Base-by-base conservation (phyloP, 176 grass and related monocot species). In the Paspalum notatum region DNA sequence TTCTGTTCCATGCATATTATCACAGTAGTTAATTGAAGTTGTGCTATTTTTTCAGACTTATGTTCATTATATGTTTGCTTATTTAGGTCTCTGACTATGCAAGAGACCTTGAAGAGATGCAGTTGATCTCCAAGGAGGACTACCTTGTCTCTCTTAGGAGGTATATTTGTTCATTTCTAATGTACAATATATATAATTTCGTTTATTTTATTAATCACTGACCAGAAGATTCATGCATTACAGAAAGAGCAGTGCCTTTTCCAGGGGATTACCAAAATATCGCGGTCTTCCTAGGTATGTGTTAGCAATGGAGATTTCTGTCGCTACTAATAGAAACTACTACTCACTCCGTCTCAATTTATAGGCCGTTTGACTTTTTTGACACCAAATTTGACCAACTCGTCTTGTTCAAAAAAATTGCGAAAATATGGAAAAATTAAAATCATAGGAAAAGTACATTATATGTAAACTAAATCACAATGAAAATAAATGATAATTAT, bases 31-130 rank as follows among this genome's bases (percentile, higher is more conserved):
- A 65, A 74, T 68, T 81, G 9, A 21, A 79, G 7, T 58, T 74
- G 6, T 81, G 21, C 83, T 56, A 54, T 68, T 76, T 78, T 65
- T 79, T 48, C 21, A 74, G 43, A 64, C 43, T 83, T 58, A 76
- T 81, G 15, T 71, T 83, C 41, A 79, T 68, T 88, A 66, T 89
- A 18, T 81, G 43, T 73, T 88, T 77, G n/a, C 67, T 77, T 77
- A 43, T 91, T 83, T 72, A 99, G 96, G 96, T 99, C 51, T 93
- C 90, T 50, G 96, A 99, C 71, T 99, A 99, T 88, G 83, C 91
- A 68, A 99, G 96, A 93, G 96, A 99, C 93, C 89, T 99, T 89
- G 96, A 99, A 90, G 96, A 99, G 77, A 99, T 99, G 96, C 93
- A 99, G 63, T 86, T 89, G 84, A 90, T 99, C 7, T 93, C 96